These are phyloP conservation scores for Pseudotulostoma volvatum DNA, from an alignment of 495 filamentous ascomycete genomes.

Conservation along the genomic window DNA sequence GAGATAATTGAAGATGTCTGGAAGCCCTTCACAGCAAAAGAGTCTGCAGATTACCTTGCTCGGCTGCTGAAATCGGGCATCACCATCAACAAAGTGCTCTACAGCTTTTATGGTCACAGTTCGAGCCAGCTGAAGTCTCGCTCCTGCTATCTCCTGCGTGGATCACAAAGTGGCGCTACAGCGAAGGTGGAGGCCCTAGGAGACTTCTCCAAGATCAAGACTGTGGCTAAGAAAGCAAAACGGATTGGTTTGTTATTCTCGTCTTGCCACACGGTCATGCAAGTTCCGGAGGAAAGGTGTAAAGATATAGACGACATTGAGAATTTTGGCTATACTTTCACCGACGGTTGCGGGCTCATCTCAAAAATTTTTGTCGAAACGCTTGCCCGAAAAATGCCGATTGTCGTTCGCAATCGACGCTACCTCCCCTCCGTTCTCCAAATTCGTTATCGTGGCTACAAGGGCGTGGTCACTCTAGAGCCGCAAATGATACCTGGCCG, in stretches of 20 bases:
- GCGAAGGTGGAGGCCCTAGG: conserved; percentile 12
- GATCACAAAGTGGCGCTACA: conserved; percentile 4
- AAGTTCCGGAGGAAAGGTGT: conserved; percentile 20
- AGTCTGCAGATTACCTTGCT: conserved; percentile 27
- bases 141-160: conserved; percentile 24
- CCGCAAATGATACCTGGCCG: background rate
- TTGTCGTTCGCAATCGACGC: background rate
- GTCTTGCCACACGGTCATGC: background rate
- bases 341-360: background rate
- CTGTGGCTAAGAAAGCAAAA: conserved; percentile 22
- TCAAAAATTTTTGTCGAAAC: background rate
- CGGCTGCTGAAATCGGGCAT: conserved; percentile 24
- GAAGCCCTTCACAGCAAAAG: conserved; percentile 10
- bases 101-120: conserved; percentile 36
- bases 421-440: background rate
- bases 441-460: background rate
- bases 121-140: conserved; percentile 21
- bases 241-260: background rate
- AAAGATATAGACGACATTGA: conserved; percentile 30
- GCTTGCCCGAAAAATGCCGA: background rate
- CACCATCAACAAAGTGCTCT: conserved; percentile 6
- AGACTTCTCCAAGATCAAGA: conserved; percentile 35
- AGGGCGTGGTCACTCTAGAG: background rate
- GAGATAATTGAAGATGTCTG: background rate
- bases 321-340: background rate